Conservation (phyloP, 306 rosid genomes). For the Castanea crenata region DNA sequence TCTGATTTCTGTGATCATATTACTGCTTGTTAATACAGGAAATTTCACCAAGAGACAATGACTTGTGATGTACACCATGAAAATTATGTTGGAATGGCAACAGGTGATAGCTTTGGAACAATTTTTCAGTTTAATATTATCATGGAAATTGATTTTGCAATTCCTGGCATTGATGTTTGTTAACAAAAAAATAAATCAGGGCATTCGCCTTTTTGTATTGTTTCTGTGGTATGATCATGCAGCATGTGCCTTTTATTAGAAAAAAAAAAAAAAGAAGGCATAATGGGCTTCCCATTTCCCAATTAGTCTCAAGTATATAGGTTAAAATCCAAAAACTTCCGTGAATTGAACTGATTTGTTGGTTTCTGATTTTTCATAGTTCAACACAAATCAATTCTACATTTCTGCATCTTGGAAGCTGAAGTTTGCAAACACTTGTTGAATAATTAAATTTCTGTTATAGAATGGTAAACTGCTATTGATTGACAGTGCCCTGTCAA, state of each 20-base stretch:
- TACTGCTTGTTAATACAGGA: conserved; percentile 39
- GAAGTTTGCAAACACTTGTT: not conserved
- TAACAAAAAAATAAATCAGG: not conserved
- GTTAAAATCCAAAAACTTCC: not conserved
- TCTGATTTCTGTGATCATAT: not conserved
- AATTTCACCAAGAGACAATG: conserved; percentile 53
- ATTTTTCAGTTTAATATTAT: not conserved
- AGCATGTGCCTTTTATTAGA: no score
- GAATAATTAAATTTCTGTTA: not conserved
- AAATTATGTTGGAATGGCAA: conserved; percentile 21
- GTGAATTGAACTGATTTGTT: not conserved
- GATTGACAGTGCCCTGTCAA: not conserved
- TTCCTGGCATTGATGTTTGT: not conserved
- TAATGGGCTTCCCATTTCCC: no score
- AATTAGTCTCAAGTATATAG: not conserved
- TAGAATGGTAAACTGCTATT: not conserved
- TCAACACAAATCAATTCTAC: not conserved
- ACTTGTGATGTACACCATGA: conserved; percentile 24
- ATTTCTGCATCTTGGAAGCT: not conserved
- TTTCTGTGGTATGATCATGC: no score
- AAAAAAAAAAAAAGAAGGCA: no score
- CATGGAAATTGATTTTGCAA: not conserved
- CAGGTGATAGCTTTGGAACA: conserved; percentile 33
- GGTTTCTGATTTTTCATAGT: not conserved
- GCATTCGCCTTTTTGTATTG: no score